Evolutionary conservation across 371 early-diverging fungal species (phyloP).

Genomic region (Saksenaea vasiformis): DNA sequence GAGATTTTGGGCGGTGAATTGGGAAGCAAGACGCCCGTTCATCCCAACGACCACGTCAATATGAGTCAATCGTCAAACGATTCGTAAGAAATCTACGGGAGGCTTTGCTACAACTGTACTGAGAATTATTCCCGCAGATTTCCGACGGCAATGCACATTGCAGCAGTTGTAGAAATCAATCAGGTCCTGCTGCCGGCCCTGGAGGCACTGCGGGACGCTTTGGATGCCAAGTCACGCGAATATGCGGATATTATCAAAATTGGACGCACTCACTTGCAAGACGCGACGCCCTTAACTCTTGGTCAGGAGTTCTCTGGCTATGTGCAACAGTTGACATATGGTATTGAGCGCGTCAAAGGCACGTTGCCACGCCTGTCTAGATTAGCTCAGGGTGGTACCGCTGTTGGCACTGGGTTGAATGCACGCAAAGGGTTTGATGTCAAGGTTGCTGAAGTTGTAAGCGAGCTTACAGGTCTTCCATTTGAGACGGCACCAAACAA

Average conservation of each 20-base stretch:
- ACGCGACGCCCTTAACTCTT: slow-evolving; percentile 96
- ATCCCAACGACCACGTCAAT: slow-evolving; percentile 98
- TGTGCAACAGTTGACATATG: slow-evolving; percentile 81
- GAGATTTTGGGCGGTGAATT: slow-evolving; percentile 89
- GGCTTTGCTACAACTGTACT: not conserved
- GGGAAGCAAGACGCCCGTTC: slow-evolving; percentile 91
- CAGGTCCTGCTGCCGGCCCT: slow-evolving; percentile 81
- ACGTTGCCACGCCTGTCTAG: slow-evolving; percentile 82
- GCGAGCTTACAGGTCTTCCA: slow-evolving; percentile 74
- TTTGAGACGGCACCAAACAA: slow-evolving; percentile 96
- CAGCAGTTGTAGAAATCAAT: slow-evolving; percentile 84
- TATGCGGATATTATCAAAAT: slow-evolving; percentile 93
- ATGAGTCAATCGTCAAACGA: slow-evolving; percentile 96
- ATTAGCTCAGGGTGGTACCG: slow-evolving; percentile 96
- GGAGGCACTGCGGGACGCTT: slow-evolving; percentile 69
- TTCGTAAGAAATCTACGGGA: slow-evolving; percentile 53
- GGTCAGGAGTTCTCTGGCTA: slow-evolving; percentile 98
- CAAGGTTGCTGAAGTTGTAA: slow-evolving; percentile 80
- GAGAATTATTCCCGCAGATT: slow-evolving; percentile 51
- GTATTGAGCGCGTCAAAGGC: slow-evolving; percentile 80
- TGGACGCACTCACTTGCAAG: slow-evolving; percentile 93
- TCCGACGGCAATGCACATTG: slow-evolving; percentile 98
- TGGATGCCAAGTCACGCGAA: slow-evolving; percentile 72
- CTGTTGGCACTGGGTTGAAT: slow-evolving; percentile 96
- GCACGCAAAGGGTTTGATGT: slow-evolving; percentile 88